Conservation (phyloP, 257 asterid species). For the Solanum acaule region DNA sequence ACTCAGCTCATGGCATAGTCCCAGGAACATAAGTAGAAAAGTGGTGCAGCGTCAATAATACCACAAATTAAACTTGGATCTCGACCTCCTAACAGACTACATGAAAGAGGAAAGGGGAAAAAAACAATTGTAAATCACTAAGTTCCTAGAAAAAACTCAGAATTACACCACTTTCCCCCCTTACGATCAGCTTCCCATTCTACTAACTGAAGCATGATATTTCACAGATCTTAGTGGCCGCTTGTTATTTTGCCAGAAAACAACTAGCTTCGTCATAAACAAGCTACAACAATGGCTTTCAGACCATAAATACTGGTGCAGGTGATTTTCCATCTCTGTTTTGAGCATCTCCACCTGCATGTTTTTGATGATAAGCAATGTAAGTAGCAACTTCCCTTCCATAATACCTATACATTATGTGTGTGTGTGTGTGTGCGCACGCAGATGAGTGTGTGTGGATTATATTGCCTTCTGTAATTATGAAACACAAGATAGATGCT, state of each 20-base stretch:
- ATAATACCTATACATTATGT: background rate
- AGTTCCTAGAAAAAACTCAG: background rate
- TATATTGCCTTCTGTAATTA: background rate
- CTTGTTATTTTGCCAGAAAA: background rate
- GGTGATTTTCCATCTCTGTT: constrained; percentile 26
- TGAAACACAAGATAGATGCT: background rate
- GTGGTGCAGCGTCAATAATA: background rate
- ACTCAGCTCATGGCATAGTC: background rate
- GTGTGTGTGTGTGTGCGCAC: background rate
- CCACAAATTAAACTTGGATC: background rate
- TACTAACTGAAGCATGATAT: background rate
- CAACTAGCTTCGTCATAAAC: background rate
- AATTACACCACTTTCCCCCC: background rate
- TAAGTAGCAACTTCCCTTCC: background rate
- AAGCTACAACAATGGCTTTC: background rate
- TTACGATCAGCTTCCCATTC: background rate
- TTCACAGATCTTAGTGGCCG: background rate
- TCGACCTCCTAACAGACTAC: background rate
- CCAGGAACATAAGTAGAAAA: background rate
- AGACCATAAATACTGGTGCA: constrained; percentile 33
- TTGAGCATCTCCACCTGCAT: constrained; percentile 29
- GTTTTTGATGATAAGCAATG: background rate
- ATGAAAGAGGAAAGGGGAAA: background rate
- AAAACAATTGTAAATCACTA: background rate
- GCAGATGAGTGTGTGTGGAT: too few relatives aligned